phyloP scores from a whole-genome alignment of 78 protist genomes.

The Cavenderia fasciculata region DNA sequence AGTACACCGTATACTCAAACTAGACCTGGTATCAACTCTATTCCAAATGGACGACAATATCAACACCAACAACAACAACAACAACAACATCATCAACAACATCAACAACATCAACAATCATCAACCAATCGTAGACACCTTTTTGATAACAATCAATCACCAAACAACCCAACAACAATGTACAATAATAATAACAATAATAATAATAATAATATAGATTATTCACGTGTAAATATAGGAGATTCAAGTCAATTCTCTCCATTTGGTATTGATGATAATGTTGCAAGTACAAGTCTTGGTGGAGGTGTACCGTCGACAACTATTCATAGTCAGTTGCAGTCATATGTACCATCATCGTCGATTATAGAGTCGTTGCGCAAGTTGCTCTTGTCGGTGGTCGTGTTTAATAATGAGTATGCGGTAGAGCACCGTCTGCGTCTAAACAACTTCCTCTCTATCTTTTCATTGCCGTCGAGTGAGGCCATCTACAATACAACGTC shows the following conservation, averaged over 20 bases:
- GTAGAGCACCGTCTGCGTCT: constrained; percentile 29
- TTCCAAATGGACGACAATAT: not conserved
- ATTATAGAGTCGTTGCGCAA: constrained; percentile 21
- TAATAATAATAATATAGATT: too few relatives aligned
- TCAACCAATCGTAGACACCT: not conserved
- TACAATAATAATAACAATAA: not conserved
- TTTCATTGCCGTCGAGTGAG: constrained; percentile 36
- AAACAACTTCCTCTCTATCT: not conserved
- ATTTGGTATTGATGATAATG: too few relatives aligned
- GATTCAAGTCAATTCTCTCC: too few relatives aligned
- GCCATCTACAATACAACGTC: not conserved
- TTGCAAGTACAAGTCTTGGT: too few relatives aligned
- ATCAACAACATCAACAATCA: not conserved
- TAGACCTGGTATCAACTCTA: too few relatives aligned
- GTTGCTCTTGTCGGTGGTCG: constrained; percentile 2
- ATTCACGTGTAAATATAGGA: too few relatives aligned
- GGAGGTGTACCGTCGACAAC: too few relatives aligned
- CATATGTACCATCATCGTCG: constrained; percentile 10
- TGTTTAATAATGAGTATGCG: constrained; percentile 21
- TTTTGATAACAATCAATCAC: not conserved
- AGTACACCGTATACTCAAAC: too few relatives aligned
- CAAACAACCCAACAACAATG: not conserved
- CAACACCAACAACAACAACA: not conserved
- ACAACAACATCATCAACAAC: not conserved
- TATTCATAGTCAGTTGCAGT: too few relatives aligned